Conservation (phyloP, 805 yeast genomes). For the Candida piceae region DNA sequence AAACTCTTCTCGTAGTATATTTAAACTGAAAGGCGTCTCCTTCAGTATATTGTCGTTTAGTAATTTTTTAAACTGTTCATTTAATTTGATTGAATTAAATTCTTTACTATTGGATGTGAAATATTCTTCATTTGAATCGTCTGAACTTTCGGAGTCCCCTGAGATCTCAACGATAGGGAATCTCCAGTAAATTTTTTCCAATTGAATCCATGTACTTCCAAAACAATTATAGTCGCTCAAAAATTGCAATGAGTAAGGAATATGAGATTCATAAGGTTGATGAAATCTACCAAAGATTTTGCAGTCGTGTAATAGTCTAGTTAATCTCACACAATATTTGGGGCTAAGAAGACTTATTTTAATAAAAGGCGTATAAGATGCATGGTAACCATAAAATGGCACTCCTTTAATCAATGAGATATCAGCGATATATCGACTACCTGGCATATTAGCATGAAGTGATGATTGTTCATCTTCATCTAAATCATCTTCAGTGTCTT, state of each 20-base stretch:
- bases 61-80: conserved; percentile 30
- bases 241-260: conserved; percentile 74
- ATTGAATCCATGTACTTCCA: conserved; percentile 75
- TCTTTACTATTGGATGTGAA: conserved; percentile 22
- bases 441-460: conserved; percentile 2
- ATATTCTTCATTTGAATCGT: conserved; percentile 12
- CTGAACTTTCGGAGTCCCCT: conserved; percentile 1
- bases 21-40: conserved; percentile 7
- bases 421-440: conserved; percentile 45
- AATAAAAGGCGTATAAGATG: conserved; percentile 58
- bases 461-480: conserved; percentile 15
- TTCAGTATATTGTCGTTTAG: conserved; percentile 20
- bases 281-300: conserved; percentile 31
- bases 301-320: conserved; percentile 43
- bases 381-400: conserved; percentile 80
- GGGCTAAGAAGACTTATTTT: conserved; percentile 70
- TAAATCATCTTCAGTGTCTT: conserved; percentile 9
- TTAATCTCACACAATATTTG: conserved; percentile 46
- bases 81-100: conserved; percentile 23
- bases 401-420: conserved; percentile 64
- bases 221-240: conserved; percentile 75
- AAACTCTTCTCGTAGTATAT: conserved; percentile 26
- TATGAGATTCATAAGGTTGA: conserved; percentile 73
- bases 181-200: conserved; percentile 47
- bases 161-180: conserved; percentile 39